Evolutionary conservation across 108 stramenopile species (phyloP).

Genomic region (Aurantiochytrium sp.): DNA sequence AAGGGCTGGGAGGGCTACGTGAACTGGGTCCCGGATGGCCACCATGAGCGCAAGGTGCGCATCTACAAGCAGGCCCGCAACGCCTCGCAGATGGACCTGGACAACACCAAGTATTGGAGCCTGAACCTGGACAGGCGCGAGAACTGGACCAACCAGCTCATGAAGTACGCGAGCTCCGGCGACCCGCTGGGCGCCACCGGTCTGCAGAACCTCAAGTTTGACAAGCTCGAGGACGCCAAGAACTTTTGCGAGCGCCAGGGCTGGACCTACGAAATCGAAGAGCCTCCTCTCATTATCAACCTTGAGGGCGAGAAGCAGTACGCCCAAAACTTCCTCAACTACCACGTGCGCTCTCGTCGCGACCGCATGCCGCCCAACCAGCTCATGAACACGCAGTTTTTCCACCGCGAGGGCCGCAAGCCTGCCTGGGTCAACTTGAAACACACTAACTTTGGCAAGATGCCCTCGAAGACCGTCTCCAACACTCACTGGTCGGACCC

Average conservation of each 20-base stretch:
- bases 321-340: slow-evolving; percentile 24
- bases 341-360: neutral
- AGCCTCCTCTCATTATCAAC: slow-evolving; percentile 51
- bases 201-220: slow-evolving; percentile 67
- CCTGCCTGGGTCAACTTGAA: slow-evolving; percentile 17
- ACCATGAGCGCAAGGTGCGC: neutral
- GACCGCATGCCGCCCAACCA: neutral
- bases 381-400: neutral
- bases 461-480: neutral
- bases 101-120: neutral
- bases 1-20: slow-evolving; percentile 3
- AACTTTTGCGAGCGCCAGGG: slow-evolving; percentile 84
- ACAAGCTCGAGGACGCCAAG: slow-evolving; percentile 77
- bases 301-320: slow-evolving; percentile 15
- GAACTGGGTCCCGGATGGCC: neutral
- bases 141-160: slow-evolving; percentile 78
- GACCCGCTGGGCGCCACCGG: slow-evolving; percentile 80
- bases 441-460: neutral
- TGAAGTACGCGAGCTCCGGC: slow-evolving; percentile 85
- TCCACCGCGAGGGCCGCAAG: slow-evolving; percentile 14
- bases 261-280: slow-evolving; percentile 77
- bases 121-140: slow-evolving; percentile 33
- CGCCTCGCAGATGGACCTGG: neutral
- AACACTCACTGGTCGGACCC: slow-evolving; percentile 2
- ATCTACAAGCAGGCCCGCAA: neutral